phyloP scores from a whole-genome alignment of 2,329 filamentous ascomycete genomes.

The Coniochaeta sp. region DNA sequence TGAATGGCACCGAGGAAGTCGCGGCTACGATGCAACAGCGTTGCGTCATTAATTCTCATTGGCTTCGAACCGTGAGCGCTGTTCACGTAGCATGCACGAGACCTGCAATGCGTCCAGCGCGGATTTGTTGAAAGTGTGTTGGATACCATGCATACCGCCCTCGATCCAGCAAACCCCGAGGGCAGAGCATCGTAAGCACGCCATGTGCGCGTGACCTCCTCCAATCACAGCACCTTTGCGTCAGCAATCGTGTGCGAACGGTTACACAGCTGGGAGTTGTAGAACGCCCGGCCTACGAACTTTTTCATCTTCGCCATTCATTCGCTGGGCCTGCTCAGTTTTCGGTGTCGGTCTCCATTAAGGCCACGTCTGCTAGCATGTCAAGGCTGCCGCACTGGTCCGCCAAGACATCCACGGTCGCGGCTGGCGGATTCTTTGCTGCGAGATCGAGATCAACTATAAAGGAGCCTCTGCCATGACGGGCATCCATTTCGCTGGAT shows the following conservation, averaged over 20 bases:
- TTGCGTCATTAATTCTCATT: not conserved
- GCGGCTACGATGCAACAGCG: not conserved
- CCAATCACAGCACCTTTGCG: not conserved
- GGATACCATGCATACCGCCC: not conserved
- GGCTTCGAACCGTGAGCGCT: not conserved
- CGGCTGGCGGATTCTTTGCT: not conserved
- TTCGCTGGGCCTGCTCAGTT: not conserved
- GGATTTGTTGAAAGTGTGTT: not conserved
- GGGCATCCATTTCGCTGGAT: not conserved
- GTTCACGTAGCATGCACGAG: not conserved
- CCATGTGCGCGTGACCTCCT: not conserved
- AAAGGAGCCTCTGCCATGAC: not conserved
- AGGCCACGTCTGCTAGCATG: not conserved
- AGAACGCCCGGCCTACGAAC: not conserved
- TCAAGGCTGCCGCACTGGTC: not conserved
- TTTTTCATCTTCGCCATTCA: not conserved
- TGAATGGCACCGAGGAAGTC: not conserved
- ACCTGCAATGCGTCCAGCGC: not conserved
- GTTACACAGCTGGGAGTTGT: not conserved
- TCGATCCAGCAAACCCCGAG: not conserved
- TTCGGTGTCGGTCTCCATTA: not conserved
- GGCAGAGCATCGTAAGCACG: not conserved
- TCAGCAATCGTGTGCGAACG: not conserved
- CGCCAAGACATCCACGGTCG: not conserved
- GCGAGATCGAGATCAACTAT: not conserved